Evolutionary conservation across 148 eudicot species (phyloP), one percentile per base, ranked within the genome.

Genomic region (Silene latifolia): DNA sequence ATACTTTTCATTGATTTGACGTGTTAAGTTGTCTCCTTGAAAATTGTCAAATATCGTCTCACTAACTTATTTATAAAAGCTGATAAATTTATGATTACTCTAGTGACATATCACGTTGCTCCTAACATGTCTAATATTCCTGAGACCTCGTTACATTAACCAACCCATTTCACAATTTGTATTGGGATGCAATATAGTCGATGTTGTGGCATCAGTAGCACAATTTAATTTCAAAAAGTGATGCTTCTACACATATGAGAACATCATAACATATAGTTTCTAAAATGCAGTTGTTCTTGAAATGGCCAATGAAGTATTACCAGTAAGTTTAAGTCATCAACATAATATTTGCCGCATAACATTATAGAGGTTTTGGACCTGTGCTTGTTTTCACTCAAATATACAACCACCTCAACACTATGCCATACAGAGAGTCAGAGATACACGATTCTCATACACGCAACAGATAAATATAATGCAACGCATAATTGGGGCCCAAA

Each of bases 271-370:
- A 39, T 39, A 39, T 8, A 39, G 44, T 39, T 39, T 39, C 44
- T 39, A 39, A 78, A 95, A 95, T 87, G 97, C 99, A 0, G 80
- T 95, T 23, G 99, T 95, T 65, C 89, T 95, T 81, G 99, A 95
- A 25, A 95, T 92, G 99, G 99, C 98, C 71, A 95, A 95, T 74
- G 99, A 95, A 87, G 91, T 95, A 21, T 81, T 95, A 76, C 99
- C 99, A 27, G 99, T 95, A 84, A 82, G 98, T 87, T 14, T 20
- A 29, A 19, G 63, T 42, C 32, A 20, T 21, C n/a, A 23, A 44
- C 17, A 47, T 12, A 24, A 47, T 6, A 12, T 39, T 68, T 53
- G 14, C 2, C 35, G 3, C 35, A 62, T 39, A 39, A 39, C n/a
- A n/a, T n/a, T 3, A 39, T 39, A 6, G 9, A 39, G 44, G 9